Evolutionary conservation across 2,329 filamentous ascomycete genomes (phyloP), one percentile per base, ranked within the genome.

Genomic region (Fusarium algeriense): DNA sequence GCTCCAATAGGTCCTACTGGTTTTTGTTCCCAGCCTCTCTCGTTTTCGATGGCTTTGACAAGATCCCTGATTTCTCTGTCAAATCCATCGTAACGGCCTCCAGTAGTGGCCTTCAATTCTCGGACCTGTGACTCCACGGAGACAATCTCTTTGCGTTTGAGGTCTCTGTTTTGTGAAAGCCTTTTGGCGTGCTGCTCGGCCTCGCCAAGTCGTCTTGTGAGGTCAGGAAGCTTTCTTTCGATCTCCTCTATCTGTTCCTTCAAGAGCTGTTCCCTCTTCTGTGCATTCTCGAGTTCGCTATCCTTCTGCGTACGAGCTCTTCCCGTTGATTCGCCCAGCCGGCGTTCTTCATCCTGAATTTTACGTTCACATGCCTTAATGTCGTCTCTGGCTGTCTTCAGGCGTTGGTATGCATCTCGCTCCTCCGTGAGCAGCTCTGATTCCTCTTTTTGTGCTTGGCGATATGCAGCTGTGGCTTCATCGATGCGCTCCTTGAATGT

Each of bases 1-100:
- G 90, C 84, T 34, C 95, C 96, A 17, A 98, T 84, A 1, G 96
- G 96, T 0, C 96, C 96, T 37, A 98, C 85, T 4, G 96, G 96
- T 68, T 87, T 91, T 45, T 88, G 83, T 28, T 85, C 83, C 77
- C 97, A 98, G 0, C 90, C 85, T 5, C 70, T 80, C 62, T 97
- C 93, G n/a, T 84, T 83, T 9, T 89, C 85, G 67, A 98, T 93
- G n/a, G 86, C 87, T 57, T 82, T 85, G 10, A 97, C 81, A 6
- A 98, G 86, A 4, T 84, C 81, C 2, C 86, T 84, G 75, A 97
- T 87, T 43, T 86, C 87, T 2, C 80, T 79, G 44, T 90, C 88
- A 75, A 92, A 98, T 0, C 87, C 91, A 62, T 87, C 87, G 46
- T 89, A 88, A 52, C 86, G 86, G 52, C 90, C 86, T 2, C 88